Evolutionary conservation across 2,329 filamentous ascomycete species (phyloP).

Genomic region (Colletotrichum sansevieriae): DNA sequence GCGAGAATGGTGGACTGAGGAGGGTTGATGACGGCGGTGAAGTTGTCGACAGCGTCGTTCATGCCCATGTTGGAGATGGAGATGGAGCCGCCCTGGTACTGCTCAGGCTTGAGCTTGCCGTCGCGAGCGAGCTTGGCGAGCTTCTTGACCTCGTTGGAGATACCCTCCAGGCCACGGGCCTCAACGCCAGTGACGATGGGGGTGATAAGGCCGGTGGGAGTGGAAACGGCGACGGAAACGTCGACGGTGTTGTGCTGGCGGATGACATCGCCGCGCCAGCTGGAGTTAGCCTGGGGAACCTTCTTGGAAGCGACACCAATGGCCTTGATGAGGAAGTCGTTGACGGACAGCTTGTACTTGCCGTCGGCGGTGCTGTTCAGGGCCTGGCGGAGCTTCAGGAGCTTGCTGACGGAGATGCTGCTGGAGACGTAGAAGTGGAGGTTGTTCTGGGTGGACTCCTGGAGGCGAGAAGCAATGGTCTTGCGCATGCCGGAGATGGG

Average conservation of each 20-base stretch:
- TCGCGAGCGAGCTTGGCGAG: conserved; percentile 96
- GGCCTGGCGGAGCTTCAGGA: conserved; percentile 94
- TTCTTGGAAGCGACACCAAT: conserved; percentile 89
- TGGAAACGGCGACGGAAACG: conserved; percentile 95
- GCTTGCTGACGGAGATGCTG: conserved; percentile 91
- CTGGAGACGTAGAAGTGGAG: conserved; percentile 98
- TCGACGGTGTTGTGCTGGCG: conserved; percentile 94
- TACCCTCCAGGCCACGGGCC: conserved; percentile 86
- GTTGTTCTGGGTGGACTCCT: conserved; percentile 88
- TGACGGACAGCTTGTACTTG: conserved; percentile 99
- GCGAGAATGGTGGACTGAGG: conserved; percentile 96
- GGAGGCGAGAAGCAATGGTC: conserved; percentile 92
- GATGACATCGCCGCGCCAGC: conserved; percentile 91
- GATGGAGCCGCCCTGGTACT: conserved; percentile 99
- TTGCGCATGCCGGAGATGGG: conserved; percentile 96
- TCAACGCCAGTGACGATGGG: conserved; percentile 95
- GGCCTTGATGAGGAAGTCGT: conserved; percentile 99
- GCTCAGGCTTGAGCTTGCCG: conserved; percentile 98
- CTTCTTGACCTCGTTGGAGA: conserved; percentile 93
- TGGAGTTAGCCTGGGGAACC: conserved; percentile 95
- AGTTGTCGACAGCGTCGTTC: conserved; percentile 96
- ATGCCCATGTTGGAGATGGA: conserved; percentile 99
- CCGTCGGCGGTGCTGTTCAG: conserved; percentile 90
- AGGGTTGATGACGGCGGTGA: conserved; percentile 99
- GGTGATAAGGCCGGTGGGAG: conserved; percentile 93